Evolutionary conservation across 2,329 filamentous ascomycete species (phyloP), one percentile per base, ranked within the genome.

Genomic region (Metarhizium guizhouense): DNA sequence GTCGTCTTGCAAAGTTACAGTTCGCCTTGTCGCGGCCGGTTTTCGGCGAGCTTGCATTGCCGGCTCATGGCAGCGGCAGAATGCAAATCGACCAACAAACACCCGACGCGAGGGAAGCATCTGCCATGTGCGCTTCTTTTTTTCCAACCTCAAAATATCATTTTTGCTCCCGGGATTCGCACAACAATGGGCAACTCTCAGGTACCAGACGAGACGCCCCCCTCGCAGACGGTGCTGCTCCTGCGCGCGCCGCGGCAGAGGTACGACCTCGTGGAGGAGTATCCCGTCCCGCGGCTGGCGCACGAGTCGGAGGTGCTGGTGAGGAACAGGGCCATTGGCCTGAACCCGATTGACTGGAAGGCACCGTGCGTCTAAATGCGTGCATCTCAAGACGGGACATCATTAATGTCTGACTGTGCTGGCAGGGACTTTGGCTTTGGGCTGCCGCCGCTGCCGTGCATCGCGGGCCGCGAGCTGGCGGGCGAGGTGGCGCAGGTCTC

Each of bases 341-440:
- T 91, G 42, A 91, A 91, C 62, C 88, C 88, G 0, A 87, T 91
- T 55, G 88, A 89, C 66, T 88, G 83, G 83, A 88, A 88, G 72
- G 79, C 83, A 57, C 83, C 85, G 85, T 87, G 72, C 62, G 81
- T 75, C 11, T 42, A 4, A 25, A 25, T 1, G 20, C 3, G 25
- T 1, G 25, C 25, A 25, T 25, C 25, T 1, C 25, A 25, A 25
- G 25, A 25, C 25, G 25, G 20, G 3, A 25, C 20, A 25, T 25
- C 20, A 25, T 25, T 4, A 4, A 25, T 25, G 25, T 25, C 25
- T 25, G 25, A 25, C 25, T 4, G 25, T 25, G 25, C 3, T 25
- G 29, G 32, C 38, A 87, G 85, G 11, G 86, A 87, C 63, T 90
- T 80, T 64, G 84, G 84, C 59, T 90, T 88, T 64, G 84, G 81